A percentile compares a stretch with the other conserved stretches of the same genome.
Evolutionary conservation across 2,329 filamentous ascomycete species (phyloP).

Genomic region (Fusarium hostae): DNA sequence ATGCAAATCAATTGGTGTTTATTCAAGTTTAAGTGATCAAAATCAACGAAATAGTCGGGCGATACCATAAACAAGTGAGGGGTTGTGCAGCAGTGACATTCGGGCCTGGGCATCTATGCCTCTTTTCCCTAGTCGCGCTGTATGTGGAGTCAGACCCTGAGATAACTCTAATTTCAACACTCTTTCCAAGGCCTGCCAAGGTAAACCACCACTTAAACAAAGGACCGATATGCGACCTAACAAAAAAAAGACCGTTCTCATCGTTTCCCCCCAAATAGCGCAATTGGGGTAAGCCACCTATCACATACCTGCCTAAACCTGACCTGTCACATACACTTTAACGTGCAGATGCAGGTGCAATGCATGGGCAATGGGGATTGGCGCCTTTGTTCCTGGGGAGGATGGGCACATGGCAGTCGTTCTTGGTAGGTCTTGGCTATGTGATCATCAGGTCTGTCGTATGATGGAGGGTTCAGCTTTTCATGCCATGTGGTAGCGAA

Average conservation of each 20-base stretch:
- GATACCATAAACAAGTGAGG: neutral
- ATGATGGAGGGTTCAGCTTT: neutral
- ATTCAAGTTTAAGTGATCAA: neutral
- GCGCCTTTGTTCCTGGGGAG: neutral
- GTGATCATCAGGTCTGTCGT: constrained; percentile 3
- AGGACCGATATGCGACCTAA: neutral
- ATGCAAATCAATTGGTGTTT: neutral
- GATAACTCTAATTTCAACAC: neutral
- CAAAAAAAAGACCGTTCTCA: constrained; percentile 6
- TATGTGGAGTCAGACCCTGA: neutral
- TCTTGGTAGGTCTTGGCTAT: neutral
- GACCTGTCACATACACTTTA: neutral
- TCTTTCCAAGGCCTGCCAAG: neutral
- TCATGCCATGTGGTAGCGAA: constrained; percentile 1
- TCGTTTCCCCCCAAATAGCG: neutral
- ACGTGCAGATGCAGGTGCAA: neutral
- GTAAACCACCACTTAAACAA: neutral
- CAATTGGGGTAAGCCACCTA: neutral
- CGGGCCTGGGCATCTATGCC: neutral
- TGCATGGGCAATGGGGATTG: constrained; percentile 8
- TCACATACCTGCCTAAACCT: constrained; percentile 9
- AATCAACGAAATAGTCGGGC: neutral
- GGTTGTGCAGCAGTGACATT: neutral
- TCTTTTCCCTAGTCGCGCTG: neutral
- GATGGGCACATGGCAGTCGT: neutral